Conservation (phyloP, 306 rosid genomes). For the Fragaria ananassa region DNA sequence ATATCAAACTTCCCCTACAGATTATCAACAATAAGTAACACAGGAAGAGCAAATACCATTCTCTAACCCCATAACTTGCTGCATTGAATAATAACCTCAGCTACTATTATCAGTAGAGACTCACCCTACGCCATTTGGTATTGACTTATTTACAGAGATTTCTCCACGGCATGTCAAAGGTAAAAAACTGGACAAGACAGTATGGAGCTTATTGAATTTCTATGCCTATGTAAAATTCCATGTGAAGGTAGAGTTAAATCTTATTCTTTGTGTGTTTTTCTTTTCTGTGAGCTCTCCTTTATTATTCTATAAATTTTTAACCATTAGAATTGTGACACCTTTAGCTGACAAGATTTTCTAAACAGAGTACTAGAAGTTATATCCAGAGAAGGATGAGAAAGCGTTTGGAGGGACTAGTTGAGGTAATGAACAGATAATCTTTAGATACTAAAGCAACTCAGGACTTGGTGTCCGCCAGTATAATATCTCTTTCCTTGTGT, state of each 20-base stretch:
- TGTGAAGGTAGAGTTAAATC: conserved; percentile 53
- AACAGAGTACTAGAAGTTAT: conserved; percentile 73
- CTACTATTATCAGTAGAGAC: background rate
- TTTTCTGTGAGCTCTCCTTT: background rate
- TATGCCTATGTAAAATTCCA: conserved; percentile 65
- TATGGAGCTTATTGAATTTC: conserved; percentile 81
- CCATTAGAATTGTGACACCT: conserved; percentile 10
- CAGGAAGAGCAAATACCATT: background rate
- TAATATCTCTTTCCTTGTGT: background rate
- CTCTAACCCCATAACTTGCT: background rate
- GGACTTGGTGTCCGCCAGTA: background rate
- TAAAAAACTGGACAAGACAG: conserved; percentile 66
- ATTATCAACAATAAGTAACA: background rate
- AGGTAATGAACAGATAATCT: conserved; percentile 38
- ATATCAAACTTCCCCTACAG: background rate
- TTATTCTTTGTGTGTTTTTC: background rate
- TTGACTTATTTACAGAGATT: conserved; percentile 46
- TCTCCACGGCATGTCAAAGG: conserved; percentile 58
- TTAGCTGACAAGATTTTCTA: conserved; percentile 15
- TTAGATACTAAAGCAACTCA: conserved; percentile 14
- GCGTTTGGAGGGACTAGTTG: conserved; percentile 57
- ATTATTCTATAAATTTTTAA: conserved; percentile 10
- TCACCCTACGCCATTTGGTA: conserved; percentile 9
- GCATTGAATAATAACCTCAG: background rate
- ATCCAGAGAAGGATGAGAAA: conserved; percentile 86